These are phyloP conservation scores for Chlorella sp. DNA, from an alignment of 139 green algal genomes.

Conservation along the genomic window DNA sequence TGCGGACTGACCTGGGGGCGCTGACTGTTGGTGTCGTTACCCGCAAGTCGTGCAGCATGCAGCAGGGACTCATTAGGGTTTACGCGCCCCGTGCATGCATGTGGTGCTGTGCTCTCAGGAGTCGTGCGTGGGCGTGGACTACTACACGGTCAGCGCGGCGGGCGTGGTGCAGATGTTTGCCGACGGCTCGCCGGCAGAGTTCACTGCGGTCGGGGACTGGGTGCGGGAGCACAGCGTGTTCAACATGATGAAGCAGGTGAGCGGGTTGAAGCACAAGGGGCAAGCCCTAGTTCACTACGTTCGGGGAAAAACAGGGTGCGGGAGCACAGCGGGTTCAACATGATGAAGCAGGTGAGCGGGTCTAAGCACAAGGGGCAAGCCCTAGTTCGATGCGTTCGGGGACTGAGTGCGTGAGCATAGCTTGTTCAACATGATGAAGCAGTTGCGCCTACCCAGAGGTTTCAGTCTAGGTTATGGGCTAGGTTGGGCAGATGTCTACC, in stretches of 20 bases:
- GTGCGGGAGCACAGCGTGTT: constrained; percentile 42
- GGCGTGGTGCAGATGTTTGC: constrained; percentile 40
- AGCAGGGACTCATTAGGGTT: neutral
- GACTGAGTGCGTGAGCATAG: constrained; percentile 47
- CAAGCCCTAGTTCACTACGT: too few relatives aligned
- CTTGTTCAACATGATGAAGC: constrained; percentile 51
- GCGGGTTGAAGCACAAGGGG: too few relatives aligned
- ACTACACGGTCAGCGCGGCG: constrained; percentile 47
- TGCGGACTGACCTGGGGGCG: too few relatives aligned
- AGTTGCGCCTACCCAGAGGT: too few relatives aligned
- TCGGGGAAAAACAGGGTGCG: too few relatives aligned
- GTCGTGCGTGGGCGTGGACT: constrained; percentile 22
- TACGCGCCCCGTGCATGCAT: neutral
- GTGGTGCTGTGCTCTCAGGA: neutral
- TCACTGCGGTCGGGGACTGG: constrained; percentile 48
- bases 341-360: too few relatives aligned
- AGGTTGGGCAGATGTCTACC: too few relatives aligned
- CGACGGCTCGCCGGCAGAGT: constrained; percentile 29
- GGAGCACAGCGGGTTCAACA: constrained; percentile 47
- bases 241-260: constrained; percentile 44
- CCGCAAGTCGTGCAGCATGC: too few relatives aligned
- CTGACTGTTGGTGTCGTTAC: too few relatives aligned
- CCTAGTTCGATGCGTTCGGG: constrained; percentile 47
- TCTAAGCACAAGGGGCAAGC: too few relatives aligned
- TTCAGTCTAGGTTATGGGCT: too few relatives aligned